Evolutionary conservation across 2,329 filamentous ascomycete species (phyloP), one percentile per base, ranked within the genome.

Genomic region (Colletotrichum sidae): DNA sequence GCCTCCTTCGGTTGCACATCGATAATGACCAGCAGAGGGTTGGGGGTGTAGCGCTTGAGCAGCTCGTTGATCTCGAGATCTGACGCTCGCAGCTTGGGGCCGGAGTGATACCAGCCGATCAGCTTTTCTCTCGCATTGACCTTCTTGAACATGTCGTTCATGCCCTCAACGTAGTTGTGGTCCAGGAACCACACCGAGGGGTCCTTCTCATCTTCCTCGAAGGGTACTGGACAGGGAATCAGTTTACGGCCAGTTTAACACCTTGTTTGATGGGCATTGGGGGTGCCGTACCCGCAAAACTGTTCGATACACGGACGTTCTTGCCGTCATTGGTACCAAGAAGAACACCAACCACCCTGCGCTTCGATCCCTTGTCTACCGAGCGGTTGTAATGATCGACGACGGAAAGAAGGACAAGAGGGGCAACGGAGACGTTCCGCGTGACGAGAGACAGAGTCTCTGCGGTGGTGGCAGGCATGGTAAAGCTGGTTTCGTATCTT

Each of bases 131-230:
- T 87, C 67, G 96, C 96, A 83, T 99, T 99, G 86, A 99, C 94
- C 84, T 98, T 98, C 86, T 99, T 99, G 88, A 99, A 99, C 96
- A 99, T 99, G 80, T 98, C 96, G 83, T 96, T 97, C 96, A 99
- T 99, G 72, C 91, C 93, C 81, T 99, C 96, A 79, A 99, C 92
- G 76, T 97, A 99, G 87, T 98, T 98, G 86, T 99, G 96, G 79
- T 99, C 96, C 70, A 99, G 83, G 78, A 98, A 99, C 96, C 96
- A 99, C 77, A 99, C 96, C 41, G 95, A 96, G 4, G 95, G 95
- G 77, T 99, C 94, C 82, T 97, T 97, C 75, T 97, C 96, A 78
- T 99, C 96, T 83, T 99, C 96, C 81, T 99, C 96, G 76, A 99
- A 99, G 1, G 96, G 96, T 50, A 98, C 96, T 97, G 74, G 68